These are phyloP conservation scores for Aspergillus baeticus DNA, from an alignment of 495 filamentous ascomycete genomes.

Conservation along the genomic window DNA sequence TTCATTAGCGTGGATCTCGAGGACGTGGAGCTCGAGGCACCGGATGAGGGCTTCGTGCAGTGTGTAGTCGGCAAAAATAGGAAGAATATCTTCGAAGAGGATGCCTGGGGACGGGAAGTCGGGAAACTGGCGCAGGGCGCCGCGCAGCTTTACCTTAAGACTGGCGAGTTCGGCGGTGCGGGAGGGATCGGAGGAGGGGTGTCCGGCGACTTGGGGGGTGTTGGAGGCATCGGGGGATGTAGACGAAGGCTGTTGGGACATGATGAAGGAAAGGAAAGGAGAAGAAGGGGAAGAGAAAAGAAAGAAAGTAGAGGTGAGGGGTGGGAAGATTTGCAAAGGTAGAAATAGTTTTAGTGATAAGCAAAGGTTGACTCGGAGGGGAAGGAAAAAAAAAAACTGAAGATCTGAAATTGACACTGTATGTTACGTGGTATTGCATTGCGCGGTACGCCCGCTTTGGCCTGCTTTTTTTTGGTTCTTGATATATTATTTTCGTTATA, in stretches of 20 bases:
- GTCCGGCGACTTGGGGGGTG: conserved; percentile 48
- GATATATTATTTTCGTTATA: no score
- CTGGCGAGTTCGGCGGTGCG: conserved; percentile 84
- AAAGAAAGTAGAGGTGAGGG: conserved; percentile 26
- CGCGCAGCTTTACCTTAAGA: conserved; percentile 78
- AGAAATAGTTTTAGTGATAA: conserved; percentile 35
- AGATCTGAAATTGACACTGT: conserved; percentile 6
- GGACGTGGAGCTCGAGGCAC: conserved; percentile 83
- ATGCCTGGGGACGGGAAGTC: conserved; percentile 96
- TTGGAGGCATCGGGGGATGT: conserved; percentile 43
- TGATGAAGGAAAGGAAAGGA: conserved; percentile 43
- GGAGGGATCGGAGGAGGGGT: conserved; percentile 58
- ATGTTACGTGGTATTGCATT: neutral
- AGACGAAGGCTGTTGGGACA: conserved; percentile 50
- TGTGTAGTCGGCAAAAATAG: conserved; percentile 80
- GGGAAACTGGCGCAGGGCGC: conserved; percentile 70
- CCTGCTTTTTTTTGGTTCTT: no score
- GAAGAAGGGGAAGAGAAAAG: conserved; percentile 28
- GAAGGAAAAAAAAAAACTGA: conserved; percentile 3
- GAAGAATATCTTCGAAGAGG: conserved; percentile 97
- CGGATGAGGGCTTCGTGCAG: conserved; percentile 77
- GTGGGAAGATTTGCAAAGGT: conserved; percentile 27
- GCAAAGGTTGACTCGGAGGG: conserved; percentile 9
- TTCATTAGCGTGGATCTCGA: conserved; percentile 45
- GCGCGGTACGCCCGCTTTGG: neutral